phyloP scores from a whole-genome alignment of 208 protist genomes.

The Acanthamoeba royreba region DNA sequence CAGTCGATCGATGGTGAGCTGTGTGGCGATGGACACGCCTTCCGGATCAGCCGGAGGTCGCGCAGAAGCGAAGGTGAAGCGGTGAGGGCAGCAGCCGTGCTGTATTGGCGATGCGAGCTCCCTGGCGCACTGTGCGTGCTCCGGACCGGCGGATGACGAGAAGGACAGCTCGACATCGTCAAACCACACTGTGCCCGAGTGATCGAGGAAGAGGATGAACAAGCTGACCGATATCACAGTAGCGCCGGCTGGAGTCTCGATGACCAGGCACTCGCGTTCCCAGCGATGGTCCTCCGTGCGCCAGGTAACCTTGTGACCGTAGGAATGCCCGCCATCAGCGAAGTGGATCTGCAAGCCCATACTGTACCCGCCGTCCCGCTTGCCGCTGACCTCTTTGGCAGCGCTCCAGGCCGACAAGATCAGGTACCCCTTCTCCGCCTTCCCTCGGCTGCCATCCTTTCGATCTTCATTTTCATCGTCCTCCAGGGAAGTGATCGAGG shows the following conservation, averaged over 20 bases:
- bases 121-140: not conserved
- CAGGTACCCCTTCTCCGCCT: not conserved
- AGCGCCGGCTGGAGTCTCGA: no score
- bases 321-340: not conserved
- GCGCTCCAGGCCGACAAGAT: not conserved
- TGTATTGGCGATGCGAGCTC: not conserved
- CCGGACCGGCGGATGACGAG: not conserved
- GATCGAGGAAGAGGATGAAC: not conserved
- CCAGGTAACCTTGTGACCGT: slow-evolving; percentile 22
- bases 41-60: not conserved
- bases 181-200: not conserved
- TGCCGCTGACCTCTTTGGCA: not conserved
- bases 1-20: not conserved
- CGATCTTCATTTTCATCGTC: not conserved
- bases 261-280: not conserved
- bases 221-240: not conserved
- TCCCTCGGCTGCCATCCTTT: not conserved
- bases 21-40: not conserved
- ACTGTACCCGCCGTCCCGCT: not conserved
- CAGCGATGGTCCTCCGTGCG: not conserved
- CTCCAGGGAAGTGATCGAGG: not conserved
- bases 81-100: not conserved
- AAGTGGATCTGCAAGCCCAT: not conserved
- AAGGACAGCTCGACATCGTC: not conserved
- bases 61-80: not conserved